Evolutionary conservation across 805 yeast genomes (phyloP), one percentile per base, ranked within the genome.

Genomic region (Candida tallmaniae): DNA sequence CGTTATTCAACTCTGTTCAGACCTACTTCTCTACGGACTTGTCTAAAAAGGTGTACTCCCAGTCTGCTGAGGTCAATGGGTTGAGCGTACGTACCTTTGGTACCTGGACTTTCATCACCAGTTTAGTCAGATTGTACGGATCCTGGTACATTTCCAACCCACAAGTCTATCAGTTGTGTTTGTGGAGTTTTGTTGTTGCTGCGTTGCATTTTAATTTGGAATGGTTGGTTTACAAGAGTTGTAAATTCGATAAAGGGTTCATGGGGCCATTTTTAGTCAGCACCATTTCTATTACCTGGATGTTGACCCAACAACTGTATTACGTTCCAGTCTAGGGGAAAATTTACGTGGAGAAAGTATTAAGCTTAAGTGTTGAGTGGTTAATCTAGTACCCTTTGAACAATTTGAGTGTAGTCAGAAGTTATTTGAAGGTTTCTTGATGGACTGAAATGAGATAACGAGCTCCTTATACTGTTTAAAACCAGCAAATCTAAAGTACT

Each of bases 51-150:
- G 97, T 93, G 6, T 93, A 93, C 55, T 38, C 45, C 6, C 35
- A 42, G 9, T 42, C 50, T 3, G 27, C 34, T n/a, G 65, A 64
- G 35, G 65, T 66, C 9, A 62, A 69, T 5, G 58, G 64, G 10
- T 68, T 93, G 45, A 78, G 93, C 47, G 96, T 96, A n/a, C 76
- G 98, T 50, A 90, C 98, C 0, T 93, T 93, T 58, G 98, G 98
- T 22, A 93, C 98, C 0, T 93, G 98, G 98, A 93, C 98, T 0
- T 67, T 89, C 25, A 72, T 89, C 47, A 80, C 96, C 2, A 76
- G 95, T 2, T 68, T 90, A 20, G 80, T 93, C 31, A 77, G 98
- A 54, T 71, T 80, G 44, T 87, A 84, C 56, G 96, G 95, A 36
- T 94, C 97, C 10, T 83, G 82, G 60, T 67, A 83, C 53, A 65